Conservation (phyloP, 768 basidiomycete species). For the Agrocybe praecox region DNA sequence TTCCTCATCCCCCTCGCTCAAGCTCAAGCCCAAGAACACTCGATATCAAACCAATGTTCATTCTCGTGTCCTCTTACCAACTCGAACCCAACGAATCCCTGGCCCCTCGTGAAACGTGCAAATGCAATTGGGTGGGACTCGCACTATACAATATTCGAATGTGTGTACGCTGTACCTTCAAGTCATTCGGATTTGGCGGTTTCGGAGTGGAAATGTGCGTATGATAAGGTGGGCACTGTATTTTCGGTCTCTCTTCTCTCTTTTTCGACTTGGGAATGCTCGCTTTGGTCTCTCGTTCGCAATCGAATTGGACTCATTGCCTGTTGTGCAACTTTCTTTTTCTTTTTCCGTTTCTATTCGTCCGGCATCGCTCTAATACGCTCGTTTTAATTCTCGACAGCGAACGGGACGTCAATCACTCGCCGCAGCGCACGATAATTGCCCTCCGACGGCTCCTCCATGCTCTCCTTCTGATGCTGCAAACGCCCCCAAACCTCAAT, state of each 20-base stretch:
- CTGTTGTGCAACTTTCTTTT: too few relatives aligned
- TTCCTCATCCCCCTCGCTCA: too few relatives aligned
- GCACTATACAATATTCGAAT: slow-evolving; percentile 21
- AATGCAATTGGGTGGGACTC: slow-evolving; percentile 12
- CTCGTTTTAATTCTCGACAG: not conserved
- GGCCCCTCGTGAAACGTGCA: slow-evolving; percentile 8
- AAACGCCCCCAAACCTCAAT: not conserved
- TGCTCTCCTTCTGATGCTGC: not conserved
- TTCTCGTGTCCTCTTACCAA: slow-evolving; percentile 17
- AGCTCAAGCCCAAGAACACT: too few relatives aligned
- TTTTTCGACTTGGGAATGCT: too few relatives aligned
- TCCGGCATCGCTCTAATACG: too few relatives aligned
- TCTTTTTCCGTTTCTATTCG: too few relatives aligned
- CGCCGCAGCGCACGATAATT: not conserved
- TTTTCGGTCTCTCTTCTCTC: not conserved
- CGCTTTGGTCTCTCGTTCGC: too few relatives aligned
- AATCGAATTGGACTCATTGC: too few relatives aligned
- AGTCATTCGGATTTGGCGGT: not conserved
- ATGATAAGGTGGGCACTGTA: slow-evolving; percentile 9
- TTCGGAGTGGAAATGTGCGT: slow-evolving; percentile 11
- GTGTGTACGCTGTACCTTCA: slow-evolving; percentile 9
- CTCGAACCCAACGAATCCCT: not conserved
- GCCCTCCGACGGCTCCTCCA: slow-evolving; percentile 6
- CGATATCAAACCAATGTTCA: not conserved
- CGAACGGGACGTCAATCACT: slow-evolving; percentile 6